Evolutionary conservation across 2,329 filamentous ascomycete genomes (phyloP), one percentile per base, ranked within the genome.

Genomic region (Penicillium griseofulvum): DNA sequence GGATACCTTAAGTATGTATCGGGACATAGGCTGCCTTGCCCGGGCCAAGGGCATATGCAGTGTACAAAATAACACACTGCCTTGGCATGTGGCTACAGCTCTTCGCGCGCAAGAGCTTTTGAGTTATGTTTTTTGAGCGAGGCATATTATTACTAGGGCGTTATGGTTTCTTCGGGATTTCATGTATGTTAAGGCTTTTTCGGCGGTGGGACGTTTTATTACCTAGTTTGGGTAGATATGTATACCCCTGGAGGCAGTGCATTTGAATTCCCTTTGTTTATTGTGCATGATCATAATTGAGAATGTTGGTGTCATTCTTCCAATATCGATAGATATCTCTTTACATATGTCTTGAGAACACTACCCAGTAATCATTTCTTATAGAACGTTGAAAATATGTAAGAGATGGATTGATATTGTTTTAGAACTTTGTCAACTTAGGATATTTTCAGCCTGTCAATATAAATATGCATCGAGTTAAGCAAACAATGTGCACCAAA

Each of bases 1-100:
- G 48, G 77, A 79, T 42, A 65, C 74, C 9, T 60, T 80, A 24
- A 63, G 65, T 10, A 77, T 76, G 69, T 80, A 78, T 62, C 74
- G 76, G 38, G 76, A 77, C 52, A 63, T 80, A 17, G 69, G 71
- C 12, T 74, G 72, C 31, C 68, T 80, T 50, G 73, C 76, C 24
- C 71, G 74, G 37, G 69, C 70, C 42, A 70, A 73, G 61, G 76
- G 76, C 31, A 72, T 75, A n/a, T 65, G 71, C 43, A 72, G 72
- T 58, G 71, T 74, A 36, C 70, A 72, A 55, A 63, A 63, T n/a
- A 73, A 72, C 49, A 68, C 74, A n/a, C 54, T 79, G 39, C 78
- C 78, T 28, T 79, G 76, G 76, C 78, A 80, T 63, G 72, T 80
- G 53, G 75, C 74, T 29, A 77, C 76, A 0, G 75, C 75, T 37